phyloP scores from a whole-genome alignment of 2,329 filamentous ascomycete species.

The Sporothrix mexicana region DNA sequence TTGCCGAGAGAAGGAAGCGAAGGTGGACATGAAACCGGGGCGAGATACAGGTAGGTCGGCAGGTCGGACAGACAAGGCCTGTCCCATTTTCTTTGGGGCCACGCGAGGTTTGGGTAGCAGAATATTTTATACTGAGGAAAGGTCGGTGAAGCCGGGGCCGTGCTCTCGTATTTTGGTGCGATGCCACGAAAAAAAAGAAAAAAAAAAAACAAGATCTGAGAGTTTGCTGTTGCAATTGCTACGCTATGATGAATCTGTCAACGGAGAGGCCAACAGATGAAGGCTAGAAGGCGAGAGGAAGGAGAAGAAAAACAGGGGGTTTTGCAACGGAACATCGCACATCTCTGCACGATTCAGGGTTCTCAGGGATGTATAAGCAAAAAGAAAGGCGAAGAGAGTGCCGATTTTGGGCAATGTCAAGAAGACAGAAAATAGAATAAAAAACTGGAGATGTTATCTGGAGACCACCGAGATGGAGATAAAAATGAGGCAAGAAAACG shows the following conservation, averaged over 20 bases:
- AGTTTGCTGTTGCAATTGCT: conserved; percentile 3
- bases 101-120: background rate
- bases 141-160: background rate
- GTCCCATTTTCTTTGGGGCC: background rate
- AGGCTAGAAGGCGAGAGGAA: background rate
- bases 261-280: background rate
- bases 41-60: background rate
- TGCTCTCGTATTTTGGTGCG: conserved; percentile 14
- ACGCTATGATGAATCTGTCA: conserved; percentile 16
- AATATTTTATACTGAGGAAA: background rate
- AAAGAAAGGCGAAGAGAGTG: background rate
- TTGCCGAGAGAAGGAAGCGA: background rate
- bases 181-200: background rate
- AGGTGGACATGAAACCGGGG: conserved; percentile 9
- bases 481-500: background rate
- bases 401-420: background rate
- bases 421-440: background rate
- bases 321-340: background rate
- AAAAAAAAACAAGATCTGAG: conserved; percentile 8
- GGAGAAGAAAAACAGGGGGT: background rate
- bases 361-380: background rate
- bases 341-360: background rate
- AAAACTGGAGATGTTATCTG: background rate
- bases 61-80: background rate
- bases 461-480: conserved; percentile 1